Conservation (phyloP, 1,284 basidiomycete genomes). For the Ganoderma sp. region DNA sequence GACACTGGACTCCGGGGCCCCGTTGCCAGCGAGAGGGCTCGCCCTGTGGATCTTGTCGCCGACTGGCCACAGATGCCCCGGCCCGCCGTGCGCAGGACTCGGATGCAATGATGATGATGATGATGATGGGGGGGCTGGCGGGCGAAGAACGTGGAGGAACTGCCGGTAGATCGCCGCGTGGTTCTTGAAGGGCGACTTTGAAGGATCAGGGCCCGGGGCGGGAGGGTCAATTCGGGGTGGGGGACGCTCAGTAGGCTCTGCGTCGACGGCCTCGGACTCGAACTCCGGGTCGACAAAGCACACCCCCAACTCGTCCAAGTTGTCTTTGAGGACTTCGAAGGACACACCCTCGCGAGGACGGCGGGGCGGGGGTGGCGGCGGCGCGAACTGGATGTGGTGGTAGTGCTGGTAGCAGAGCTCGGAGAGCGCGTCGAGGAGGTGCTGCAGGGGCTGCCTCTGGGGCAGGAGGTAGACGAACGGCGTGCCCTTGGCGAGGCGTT, state of each 20-base stretch:
- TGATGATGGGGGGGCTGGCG: neutral
- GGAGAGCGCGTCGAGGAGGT: too few relatives aligned
- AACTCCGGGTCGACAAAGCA: neutral
- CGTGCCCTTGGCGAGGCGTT: too few relatives aligned
- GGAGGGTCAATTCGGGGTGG: neutral
- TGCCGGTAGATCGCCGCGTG: neutral
- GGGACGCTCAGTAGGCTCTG: neutral
- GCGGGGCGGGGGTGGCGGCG: neutral
- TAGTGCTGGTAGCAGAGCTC: too few relatives aligned
- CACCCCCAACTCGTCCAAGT: neutral
- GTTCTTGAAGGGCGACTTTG: neutral
- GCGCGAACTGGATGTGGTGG: neutral
- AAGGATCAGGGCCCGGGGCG: neutral
- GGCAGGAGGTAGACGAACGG: too few relatives aligned
- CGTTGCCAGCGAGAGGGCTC: neutral
- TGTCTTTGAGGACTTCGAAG: neutral
- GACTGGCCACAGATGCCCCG: neutral
- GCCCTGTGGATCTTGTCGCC: neutral
- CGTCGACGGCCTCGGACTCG: neutral
- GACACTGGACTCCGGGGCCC: neutral
- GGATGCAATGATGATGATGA: neutral
- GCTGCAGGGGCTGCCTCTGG: too few relatives aligned
- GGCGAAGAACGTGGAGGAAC: neutral
- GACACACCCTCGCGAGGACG: neutral
- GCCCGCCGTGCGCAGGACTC: neutral